A percentile compares a stretch with the other conserved stretches of the same genome.
These are phyloP conservation scores for Eucalyptus curtisii DNA, from an alignment of 345 rosid genomes.

Conservation along the genomic window DNA sequence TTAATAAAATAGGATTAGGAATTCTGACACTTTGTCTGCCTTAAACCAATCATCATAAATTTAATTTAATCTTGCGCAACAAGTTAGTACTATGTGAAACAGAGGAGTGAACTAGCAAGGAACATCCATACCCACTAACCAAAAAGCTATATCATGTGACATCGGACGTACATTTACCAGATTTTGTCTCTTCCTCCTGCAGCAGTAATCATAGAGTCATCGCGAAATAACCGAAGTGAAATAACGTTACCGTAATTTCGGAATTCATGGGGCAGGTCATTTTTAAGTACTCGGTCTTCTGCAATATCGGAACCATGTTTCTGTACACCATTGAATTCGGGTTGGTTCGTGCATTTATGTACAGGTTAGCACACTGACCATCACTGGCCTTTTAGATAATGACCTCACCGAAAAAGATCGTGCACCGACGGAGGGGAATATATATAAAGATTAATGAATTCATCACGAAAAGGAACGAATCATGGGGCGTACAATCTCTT, in stretches of 20 bases:
- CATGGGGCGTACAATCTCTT: not conserved
- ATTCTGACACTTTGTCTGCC: too few relatives aligned
- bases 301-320: not conserved
- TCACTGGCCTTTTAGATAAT: not conserved
- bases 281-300: not conserved
- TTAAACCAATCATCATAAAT: not conserved
- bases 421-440: not conserved
- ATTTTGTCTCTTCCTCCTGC: not conserved
- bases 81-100: not conserved
- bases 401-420: not conserved
- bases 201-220: not conserved
- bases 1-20: too few relatives aligned
- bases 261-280: not conserved
- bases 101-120: not conserved
- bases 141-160: not conserved
- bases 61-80: not conserved
- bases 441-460: not conserved
- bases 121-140: not conserved
- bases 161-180: not conserved
- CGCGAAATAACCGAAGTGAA: not conserved
- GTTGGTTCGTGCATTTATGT: not conserved
- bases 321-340: not conserved
- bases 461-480: not conserved
- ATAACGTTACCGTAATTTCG: not conserved
- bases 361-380: not conserved